Evolutionary conservation across 176 grass and related monocot species (phyloP), one percentile per base, ranked within the genome.

Genomic region (Coix lacrymajobi): DNA sequence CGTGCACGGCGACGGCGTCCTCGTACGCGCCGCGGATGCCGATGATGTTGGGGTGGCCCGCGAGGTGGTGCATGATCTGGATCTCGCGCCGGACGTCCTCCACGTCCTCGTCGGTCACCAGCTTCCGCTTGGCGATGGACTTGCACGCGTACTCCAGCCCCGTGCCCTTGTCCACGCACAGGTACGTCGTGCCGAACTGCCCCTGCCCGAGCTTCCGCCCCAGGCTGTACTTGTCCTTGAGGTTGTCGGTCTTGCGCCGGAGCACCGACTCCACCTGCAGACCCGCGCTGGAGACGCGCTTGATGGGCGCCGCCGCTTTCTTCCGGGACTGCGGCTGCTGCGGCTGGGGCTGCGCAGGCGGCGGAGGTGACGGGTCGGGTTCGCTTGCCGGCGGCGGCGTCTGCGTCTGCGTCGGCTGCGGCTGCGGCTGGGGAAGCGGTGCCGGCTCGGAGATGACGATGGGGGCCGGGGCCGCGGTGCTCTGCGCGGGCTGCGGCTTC

Each of bases 101-200:
- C 5, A 90, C 88, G 79, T 90, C 88, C 84, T 90, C 88, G 67
- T 90, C 84, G 2, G 88, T 90, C 45, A 90, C 26, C 1, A 93
- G 91, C 91, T 93, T 93, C 77, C 87, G 81, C 85, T 90, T 93
- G 25, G 91, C 87, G 85, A 93, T 87, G 40, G 87, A 90, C 81
- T 93, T 93, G 87, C 91, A 93, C 33, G 91, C 91, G 81, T 82
- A 87, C 85, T 93, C 91, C 2, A 8, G 22, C 3, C 79, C 84
- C 6, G 79, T 79, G 30, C 46, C 88, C 84, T 86, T 90, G 60
- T 86, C 83, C 34, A 86, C 73, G 73, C 88, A 90, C 56, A 90
- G 88, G 73, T 90, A 90, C 30, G 88, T 90, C 8, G 84, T 90
- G 17, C 88, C 88, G 67, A 90, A 90, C 73, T 90, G 88, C 1